Evolutionary conservation across 345 rosid genomes (phyloP).

Genomic region (Crucihimalaya himalaica): DNA sequence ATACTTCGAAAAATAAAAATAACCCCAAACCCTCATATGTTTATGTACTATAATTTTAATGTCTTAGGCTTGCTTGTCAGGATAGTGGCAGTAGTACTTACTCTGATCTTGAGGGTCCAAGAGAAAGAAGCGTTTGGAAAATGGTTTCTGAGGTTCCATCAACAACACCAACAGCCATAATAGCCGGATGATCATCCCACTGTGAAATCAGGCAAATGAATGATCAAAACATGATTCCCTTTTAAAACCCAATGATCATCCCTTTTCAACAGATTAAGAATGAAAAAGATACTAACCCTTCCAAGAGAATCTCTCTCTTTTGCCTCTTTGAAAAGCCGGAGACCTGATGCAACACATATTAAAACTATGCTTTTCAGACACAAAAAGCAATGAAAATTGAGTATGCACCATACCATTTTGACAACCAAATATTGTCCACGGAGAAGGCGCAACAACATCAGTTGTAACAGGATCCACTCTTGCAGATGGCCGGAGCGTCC

Average conservation of each 20-base stretch:
- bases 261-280: background rate
- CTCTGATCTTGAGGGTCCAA: constrained; percentile 96
- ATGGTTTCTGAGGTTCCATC: constrained; percentile 92
- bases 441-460: constrained; percentile 93
- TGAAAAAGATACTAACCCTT: constrained; percentile 52
- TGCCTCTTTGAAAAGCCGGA: constrained; percentile 90
- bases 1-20: background rate
- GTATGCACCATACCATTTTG: constrained; percentile 65
- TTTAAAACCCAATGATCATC: background rate
- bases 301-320: constrained; percentile 74
- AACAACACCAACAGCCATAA: constrained; percentile 96
- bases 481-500: constrained; percentile 66
- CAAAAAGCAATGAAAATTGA: background rate
- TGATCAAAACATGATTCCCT: background rate
- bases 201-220: constrained; percentile 33
- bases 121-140: constrained; percentile 92
- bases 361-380: constrained; percentile 2
- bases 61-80: background rate
- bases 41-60: background rate
- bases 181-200: constrained; percentile 99
- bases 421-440: constrained; percentile 95
- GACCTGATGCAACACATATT: constrained; percentile 52
- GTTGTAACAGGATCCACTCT: constrained; percentile 57
- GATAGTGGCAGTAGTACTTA: constrained; percentile 40
- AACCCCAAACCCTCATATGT: background rate